Evolutionary conservation across 176 grass and related monocot species (phyloP).

Genomic region (Microstegium vimineum): DNA sequence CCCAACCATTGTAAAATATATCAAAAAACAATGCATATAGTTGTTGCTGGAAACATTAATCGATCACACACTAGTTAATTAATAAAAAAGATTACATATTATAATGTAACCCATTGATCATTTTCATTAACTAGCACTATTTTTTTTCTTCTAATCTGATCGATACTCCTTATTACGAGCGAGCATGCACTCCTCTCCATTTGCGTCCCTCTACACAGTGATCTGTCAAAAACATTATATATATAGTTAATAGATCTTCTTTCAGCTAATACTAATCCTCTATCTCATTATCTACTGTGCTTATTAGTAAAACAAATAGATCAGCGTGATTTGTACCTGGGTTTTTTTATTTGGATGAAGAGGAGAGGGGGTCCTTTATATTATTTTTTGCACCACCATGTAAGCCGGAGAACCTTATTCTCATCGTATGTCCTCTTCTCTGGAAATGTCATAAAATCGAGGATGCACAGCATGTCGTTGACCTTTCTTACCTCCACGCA

Average conservation of each 20-base stretch:
- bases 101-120: background rate
- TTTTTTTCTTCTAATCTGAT: background rate
- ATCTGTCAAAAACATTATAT: background rate
- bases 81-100: background rate
- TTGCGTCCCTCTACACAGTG: background rate
- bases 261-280: too few species aligned
- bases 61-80: background rate
- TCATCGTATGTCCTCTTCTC: too few species aligned
- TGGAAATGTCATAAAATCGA: too few species aligned
- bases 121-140: background rate
- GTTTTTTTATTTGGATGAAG: background rate
- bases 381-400: too few species aligned
- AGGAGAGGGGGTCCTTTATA: too few species aligned
- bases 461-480: background rate
- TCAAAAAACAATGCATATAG: background rate
- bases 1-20: too few species aligned
- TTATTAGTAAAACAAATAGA: too few species aligned
- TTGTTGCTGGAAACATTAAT: background rate
- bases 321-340: background rate
- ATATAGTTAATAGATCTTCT: background rate
- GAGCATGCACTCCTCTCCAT: background rate
- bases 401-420: too few species aligned
- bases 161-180: background rate
- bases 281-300: too few species aligned
- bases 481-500: background rate